Evolutionary conservation across 2,329 filamentous ascomycete species (phyloP).

Genomic region (Pseudogymnoascus sp.): DNA sequence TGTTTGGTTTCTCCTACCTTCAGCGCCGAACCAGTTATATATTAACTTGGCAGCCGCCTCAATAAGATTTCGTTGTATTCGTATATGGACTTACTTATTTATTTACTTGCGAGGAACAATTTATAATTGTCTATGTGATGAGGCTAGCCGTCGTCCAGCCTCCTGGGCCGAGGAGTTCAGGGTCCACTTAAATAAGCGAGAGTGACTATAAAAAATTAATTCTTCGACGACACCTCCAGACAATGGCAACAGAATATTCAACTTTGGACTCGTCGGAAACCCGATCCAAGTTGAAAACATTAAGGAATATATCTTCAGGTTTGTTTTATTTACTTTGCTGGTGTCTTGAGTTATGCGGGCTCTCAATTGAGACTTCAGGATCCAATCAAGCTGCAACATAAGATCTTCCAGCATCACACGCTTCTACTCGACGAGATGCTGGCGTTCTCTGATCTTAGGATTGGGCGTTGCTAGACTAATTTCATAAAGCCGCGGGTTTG

Average conservation of each 20-base stretch:
- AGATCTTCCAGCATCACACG: constrained; percentile 10
- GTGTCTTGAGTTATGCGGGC: background rate
- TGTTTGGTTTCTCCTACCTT: background rate
- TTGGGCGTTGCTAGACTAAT: constrained; percentile 14
- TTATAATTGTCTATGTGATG: background rate
- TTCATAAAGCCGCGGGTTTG: constrained; percentile 13
- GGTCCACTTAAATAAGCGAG: constrained; percentile 11
- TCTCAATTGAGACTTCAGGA: background rate
- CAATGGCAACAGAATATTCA: background rate
- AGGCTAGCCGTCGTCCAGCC: background rate
- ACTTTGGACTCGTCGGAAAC: background rate
- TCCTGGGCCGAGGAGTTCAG: background rate
- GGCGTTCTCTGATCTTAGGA: constrained; percentile 11
- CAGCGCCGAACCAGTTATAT: background rate
- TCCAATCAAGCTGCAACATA: constrained; percentile 9
- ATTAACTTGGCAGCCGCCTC: background rate
- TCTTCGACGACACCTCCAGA: background rate
- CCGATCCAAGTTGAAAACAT: background rate
- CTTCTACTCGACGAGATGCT: constrained; percentile 10
- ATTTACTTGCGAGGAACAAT: background rate
- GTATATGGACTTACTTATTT: background rate
- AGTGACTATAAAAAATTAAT: constrained; percentile 8
- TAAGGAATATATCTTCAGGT: background rate
- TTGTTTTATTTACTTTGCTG: background rate
- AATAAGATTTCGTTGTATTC: background rate